phyloP scores from a whole-genome alignment of 192 early-diverging fungal genomes.

The Gonapodya prolifera region DNA sequence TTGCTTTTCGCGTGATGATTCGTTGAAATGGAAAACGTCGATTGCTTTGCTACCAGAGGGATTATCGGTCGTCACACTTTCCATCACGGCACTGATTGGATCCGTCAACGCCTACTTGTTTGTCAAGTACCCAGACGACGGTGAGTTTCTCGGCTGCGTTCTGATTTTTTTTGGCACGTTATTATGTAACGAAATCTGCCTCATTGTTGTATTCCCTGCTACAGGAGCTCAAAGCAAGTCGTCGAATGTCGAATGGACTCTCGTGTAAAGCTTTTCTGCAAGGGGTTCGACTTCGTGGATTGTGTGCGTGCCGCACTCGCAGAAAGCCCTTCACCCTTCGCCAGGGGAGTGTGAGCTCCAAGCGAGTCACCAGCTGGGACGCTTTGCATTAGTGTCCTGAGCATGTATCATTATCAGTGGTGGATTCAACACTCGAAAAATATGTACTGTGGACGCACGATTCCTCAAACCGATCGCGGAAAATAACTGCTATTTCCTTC shows the following conservation, averaged over 20 bases:
- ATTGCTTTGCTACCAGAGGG: background rate
- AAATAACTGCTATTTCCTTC: no score
- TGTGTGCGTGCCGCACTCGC: no score
- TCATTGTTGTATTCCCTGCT: background rate
- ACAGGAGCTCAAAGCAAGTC: background rate
- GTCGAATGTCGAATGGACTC: background rate
- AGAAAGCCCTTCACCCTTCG: no score
- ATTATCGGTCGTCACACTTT: background rate
- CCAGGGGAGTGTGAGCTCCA: no score
- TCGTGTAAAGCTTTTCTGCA: background rate
- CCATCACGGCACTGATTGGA: background rate
- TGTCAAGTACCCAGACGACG: background rate
- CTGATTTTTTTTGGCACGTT: background rate
- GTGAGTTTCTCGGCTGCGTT: background rate
- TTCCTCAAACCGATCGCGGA: no score
- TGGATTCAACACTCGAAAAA: no score
- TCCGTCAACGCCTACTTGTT: background rate
- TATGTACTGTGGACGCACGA: no score
- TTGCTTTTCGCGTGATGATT: background rate
- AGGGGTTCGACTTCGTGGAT: no score
- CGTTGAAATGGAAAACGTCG: background rate
- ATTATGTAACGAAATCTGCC: background rate
- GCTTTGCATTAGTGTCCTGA: no score
- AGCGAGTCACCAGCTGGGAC: no score
- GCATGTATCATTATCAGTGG: no score